Evolutionary conservation across 139 green algal species (phyloP).

Genomic region (Parachlorella kessleri): DNA sequence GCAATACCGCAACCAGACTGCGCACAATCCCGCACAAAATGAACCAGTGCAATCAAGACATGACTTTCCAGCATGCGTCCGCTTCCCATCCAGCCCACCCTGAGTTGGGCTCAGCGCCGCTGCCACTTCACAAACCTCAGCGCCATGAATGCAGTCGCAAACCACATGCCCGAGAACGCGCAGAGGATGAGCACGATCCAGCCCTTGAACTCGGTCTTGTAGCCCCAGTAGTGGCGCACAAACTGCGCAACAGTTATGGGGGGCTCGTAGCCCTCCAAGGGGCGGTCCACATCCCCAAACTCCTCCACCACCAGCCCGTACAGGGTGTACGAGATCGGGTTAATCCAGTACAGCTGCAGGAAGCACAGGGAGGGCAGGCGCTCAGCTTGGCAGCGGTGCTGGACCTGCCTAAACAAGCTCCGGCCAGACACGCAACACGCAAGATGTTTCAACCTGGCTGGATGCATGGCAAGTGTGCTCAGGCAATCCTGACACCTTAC

Average conservation of each 20-base stretch:
- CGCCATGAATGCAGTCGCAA: neutral
- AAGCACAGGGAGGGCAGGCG: neutral
- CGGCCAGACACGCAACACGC: neutral
- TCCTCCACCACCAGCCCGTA: slow-evolving; percentile 23
- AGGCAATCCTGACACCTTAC: no score
- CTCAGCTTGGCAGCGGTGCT: neutral
- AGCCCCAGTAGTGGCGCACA: slow-evolving; percentile 42
- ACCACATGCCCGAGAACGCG: slow-evolving; percentile 12
- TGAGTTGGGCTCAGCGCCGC: slow-evolving; percentile 2
- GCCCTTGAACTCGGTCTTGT: neutral
- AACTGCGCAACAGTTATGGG: slow-evolving; percentile 6
- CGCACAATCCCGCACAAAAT: no score
- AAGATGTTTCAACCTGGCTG: no score
- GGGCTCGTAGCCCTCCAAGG: slow-evolving; percentile 8
- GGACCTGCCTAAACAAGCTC: neutral
- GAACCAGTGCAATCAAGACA: neutral
- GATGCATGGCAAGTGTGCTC: no score
- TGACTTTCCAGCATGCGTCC: no score
- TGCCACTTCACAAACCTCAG: slow-evolving; percentile 26
- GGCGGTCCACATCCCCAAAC: slow-evolving; percentile 23
- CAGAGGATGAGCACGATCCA: slow-evolving; percentile 11
- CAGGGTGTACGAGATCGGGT: slow-evolving; percentile 12
- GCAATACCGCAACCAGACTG: neutral
- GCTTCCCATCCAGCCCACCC: no score
- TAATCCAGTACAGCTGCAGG: neutral